A percentile compares a stretch with the other conserved stretches of the same genome.
Conservation (phyloP, 306 rosid species). For the Quercus bicolor region DNA sequence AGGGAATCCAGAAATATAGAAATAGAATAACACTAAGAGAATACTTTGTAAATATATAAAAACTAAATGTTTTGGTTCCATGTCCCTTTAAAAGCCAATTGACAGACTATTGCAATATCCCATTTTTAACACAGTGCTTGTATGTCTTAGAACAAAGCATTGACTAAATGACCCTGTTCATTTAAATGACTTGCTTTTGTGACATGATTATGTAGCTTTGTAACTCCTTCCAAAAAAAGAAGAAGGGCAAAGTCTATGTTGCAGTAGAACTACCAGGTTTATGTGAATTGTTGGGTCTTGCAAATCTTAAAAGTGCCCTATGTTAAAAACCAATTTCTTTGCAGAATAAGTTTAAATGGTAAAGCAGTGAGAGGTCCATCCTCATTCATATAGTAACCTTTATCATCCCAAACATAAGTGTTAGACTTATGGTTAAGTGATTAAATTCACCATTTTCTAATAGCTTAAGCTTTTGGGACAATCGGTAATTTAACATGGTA, state of each 20-base stretch:
- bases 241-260: background rate
- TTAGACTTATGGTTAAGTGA: too few relatives aligned
- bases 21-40: conserved; percentile 3
- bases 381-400: background rate
- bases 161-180: background rate
- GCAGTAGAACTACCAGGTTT: background rate
- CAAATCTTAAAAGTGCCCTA: background rate
- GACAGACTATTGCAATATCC: background rate
- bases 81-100: background rate
- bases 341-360: background rate
- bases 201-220: background rate
- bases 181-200: background rate
- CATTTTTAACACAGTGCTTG: background rate
- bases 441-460: too few relatives aligned
- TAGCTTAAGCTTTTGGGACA: too few relatives aligned
- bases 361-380: background rate
- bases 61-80: background rate
- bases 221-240: background rate
- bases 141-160: background rate
- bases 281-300: background rate
- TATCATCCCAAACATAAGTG: background rate
- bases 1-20: background rate
- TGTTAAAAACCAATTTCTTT: background rate
- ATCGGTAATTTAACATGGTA: too few relatives aligned
- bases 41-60: background rate